Evolutionary conservation across 345 rosid species (phyloP), one percentile per base, ranked within the genome.

Genomic region (Syzygium jambos): DNA sequence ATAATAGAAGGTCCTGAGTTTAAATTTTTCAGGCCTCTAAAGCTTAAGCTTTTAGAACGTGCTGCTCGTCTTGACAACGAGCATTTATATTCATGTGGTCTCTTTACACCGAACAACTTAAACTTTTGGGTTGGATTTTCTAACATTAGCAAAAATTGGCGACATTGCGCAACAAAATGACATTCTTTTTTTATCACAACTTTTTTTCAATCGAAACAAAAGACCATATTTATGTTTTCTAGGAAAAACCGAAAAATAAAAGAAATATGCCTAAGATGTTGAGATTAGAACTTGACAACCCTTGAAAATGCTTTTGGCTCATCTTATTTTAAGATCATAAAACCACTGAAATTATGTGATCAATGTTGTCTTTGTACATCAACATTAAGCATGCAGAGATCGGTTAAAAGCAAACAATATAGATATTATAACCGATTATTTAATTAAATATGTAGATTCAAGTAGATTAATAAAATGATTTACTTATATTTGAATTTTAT

Each of bases 1-100:
- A 55, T 4, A 22, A 2, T 11, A 21, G 2, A 0, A 22, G 27
- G 2, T 55, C 5, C 0, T 55, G 5, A 55, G 11, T 9, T 55
- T 5, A 55, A 55, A 22, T 55, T 4, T 55, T 55, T 7, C 0
- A 3, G 3, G 2, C 11, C 11, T 25, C 25, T 55, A 21, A 52
- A 52, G 54, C 5, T 55, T 55, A 0, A 55, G 27, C 25, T 55
- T 55, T 55, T 55, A 55, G 59, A 22, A 51, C 11, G 0, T 55
- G 11, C 9, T 2, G 59, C 2, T 55, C 9, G 11, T 55, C 11
- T 55, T 55, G 59, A 51, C 52, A 51, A 51, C 3, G 13, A 0
- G 4, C 19, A 2, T 23, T 56, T 56, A 56, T 56, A 22, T 17
- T 19, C 22, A 54, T 54, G 57, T 7, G 10, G 57, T 17, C 23